Base-by-base conservation (phyloP, 345 rosid species). In the Excoecaria agallocha region DNA sequence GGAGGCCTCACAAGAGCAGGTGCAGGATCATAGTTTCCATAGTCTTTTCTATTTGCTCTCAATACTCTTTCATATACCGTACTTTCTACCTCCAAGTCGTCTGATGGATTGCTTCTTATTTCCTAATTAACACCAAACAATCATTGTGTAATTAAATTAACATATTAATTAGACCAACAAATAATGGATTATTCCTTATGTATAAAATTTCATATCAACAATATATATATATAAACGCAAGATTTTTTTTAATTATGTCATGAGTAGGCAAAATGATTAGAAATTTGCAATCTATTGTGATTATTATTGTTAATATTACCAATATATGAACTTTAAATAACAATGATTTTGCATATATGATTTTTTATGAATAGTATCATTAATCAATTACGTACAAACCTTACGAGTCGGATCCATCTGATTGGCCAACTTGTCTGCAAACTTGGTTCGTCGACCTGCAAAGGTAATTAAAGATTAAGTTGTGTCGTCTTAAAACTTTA, bases 1-100 rank as follows among this genome's bases (percentile, higher is more conserved):
- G 93, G 99, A 68, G 99, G 99, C 87, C 82, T 84, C 7, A 78
- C 88, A 61, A 95, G 87, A 74, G 86, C 83, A 57, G 95, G 96
- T 24, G 86, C 66, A 46, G 99, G 94, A 75, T 84, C 90, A 70
- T 74, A 89, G 65, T 75, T 80, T n/a, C 97, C 98, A 75, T 95
- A 91, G 82, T 95, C 99, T 75, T 77, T 81, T 74, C 86, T 76
- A 71, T 87, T 91, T 52, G 60, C 90, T 70, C 70, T 87, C 58
- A 90, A 79, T 16, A 93, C 46, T 85, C 97, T 89, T 78, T 88
- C 97, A 39, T 86, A 90, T 41, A 88, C 66, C 7, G 56, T 67
- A 22, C 69, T 52, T 15, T n/a, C 79, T 22, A 69, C 82, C 46
- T 74, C 79, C 62, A 58, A 6, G 45, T 80, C 11, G 11, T 30